Conservation (phyloP, 73 alveolate genomes). For the Urostyla sp. region DNA sequence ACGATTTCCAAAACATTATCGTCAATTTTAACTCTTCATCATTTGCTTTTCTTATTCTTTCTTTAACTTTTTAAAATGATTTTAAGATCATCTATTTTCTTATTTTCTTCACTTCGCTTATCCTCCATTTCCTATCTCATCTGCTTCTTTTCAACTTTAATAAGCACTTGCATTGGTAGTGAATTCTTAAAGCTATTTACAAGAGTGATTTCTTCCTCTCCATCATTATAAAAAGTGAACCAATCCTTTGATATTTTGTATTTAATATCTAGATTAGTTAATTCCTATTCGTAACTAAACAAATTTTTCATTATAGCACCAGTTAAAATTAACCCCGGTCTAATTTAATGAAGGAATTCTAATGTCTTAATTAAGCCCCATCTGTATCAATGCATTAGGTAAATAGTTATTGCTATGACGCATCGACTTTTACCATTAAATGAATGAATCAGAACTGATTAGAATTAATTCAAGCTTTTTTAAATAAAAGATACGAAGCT, state of each 20-base stretch:
- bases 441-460: constrained; percentile 54
- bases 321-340: constrained; percentile 61
- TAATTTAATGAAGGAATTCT: constrained; percentile 35
- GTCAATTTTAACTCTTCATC: background rate
- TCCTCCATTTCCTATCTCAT: background rate
- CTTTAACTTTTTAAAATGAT: background rate
- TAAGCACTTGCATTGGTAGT: background rate
- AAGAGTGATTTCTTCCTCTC: constrained; percentile 24
- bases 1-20: too few species aligned
- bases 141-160: background rate
- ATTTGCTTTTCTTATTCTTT: background rate
- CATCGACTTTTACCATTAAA: constrained; percentile 51
- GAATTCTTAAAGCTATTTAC: constrained; percentile 23
- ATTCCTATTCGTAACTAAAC: constrained; percentile 9
- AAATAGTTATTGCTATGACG: constrained; percentile 28
- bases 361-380: constrained; percentile 53
- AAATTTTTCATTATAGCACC: constrained; percentile 20
- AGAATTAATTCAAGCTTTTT: background rate
- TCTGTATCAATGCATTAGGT: constrained; percentile 21
- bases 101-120: background rate
- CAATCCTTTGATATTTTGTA: constrained; percentile 52
- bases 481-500: background rate
- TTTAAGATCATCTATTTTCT: background rate
- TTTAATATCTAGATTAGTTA: constrained; percentile 16
- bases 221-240: constrained; percentile 2